Conservation (phyloP, 2,329 filamentous ascomycete genomes). For the Fusarium sp. region DNA sequence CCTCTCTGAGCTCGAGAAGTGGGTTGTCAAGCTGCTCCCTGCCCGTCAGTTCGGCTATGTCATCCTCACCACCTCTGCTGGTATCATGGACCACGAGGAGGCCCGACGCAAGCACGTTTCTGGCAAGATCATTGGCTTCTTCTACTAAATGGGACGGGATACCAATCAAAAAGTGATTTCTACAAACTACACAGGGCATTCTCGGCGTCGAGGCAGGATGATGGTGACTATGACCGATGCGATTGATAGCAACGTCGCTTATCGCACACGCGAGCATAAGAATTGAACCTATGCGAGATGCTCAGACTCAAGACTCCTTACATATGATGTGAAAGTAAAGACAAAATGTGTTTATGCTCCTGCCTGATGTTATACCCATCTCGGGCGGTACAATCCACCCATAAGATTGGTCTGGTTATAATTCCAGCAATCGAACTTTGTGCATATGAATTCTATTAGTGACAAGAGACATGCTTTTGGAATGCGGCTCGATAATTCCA, state of each 20-base stretch:
- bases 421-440: neutral
- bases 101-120: slow-evolving; percentile 98
- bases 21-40: slow-evolving; percentile 98
- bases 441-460: neutral
- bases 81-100: slow-evolving; percentile 99
- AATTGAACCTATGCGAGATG: slow-evolving; percentile 48
- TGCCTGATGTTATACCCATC: too few species aligned
- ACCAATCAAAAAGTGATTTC: slow-evolving; percentile 42
- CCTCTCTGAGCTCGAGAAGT: slow-evolving; percentile 98
- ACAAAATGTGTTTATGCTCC: neutral
- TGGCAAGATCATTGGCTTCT: slow-evolving; percentile 99
- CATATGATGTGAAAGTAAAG: slow-evolving; percentile 3
- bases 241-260: slow-evolving; percentile 44
- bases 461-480: neutral
- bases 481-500: neutral
- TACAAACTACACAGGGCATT: slow-evolving; percentile 41
- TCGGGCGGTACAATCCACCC: neutral
- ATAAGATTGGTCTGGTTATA: neutral
- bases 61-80: slow-evolving; percentile 97
- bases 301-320: slow-evolving; percentile 26
- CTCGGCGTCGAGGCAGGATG: slow-evolving; percentile 49
- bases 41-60: slow-evolving; percentile 99
- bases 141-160: slow-evolving; percentile 74
- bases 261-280: slow-evolving; percentile 46
- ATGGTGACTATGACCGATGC: slow-evolving; percentile 50